Percentiles rank a stretch among this genome's conserved stretches.
Evolutionary conservation across 2,329 filamentous ascomycete species (phyloP).

Genomic region (Aphanocladium album): DNA sequence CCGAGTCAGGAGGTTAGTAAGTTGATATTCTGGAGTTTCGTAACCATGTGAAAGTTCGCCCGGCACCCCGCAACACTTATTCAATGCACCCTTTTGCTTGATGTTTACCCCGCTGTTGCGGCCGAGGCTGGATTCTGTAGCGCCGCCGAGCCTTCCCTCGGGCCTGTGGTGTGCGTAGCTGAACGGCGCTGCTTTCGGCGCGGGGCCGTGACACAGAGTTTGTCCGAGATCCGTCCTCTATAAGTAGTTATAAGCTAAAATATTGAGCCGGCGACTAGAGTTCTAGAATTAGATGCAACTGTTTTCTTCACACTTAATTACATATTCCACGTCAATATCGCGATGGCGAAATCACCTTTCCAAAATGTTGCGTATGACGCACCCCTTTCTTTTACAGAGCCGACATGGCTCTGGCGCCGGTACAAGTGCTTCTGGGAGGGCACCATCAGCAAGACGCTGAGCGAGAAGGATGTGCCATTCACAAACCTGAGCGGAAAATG

Average conservation of each 20-base stretch:
- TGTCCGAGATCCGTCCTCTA: conserved; percentile 5
- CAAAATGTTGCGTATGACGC: conserved; percentile 12
- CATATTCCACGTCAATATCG: background rate
- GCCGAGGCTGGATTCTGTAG: background rate
- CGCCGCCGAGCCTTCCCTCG: background rate
- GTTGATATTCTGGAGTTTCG: background rate
- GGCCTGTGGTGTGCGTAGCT: background rate
- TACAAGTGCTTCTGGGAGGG: conserved; percentile 10
- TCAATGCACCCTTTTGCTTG: background rate
- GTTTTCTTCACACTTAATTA: background rate
- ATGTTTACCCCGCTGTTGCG: conserved; percentile 2
- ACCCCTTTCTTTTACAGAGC: conserved; percentile 11
- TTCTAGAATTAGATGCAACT: background rate
- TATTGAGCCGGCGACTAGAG: background rate
- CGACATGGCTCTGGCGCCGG: conserved; percentile 11
- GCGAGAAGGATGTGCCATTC: conserved; percentile 7
- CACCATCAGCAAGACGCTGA: conserved; percentile 7
- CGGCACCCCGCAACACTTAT: background rate
- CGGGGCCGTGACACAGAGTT: background rate
- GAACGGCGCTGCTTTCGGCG: background rate
- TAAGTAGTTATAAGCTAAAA: background rate
- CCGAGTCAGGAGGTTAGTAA: too few species aligned
- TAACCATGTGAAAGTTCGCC: background rate
- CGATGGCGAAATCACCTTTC: background rate
- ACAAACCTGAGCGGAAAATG: conserved; percentile 15